Base-by-base conservation (phyloP, 768 basidiomycete genomes). In the Lyophyllum atratum region DNA sequence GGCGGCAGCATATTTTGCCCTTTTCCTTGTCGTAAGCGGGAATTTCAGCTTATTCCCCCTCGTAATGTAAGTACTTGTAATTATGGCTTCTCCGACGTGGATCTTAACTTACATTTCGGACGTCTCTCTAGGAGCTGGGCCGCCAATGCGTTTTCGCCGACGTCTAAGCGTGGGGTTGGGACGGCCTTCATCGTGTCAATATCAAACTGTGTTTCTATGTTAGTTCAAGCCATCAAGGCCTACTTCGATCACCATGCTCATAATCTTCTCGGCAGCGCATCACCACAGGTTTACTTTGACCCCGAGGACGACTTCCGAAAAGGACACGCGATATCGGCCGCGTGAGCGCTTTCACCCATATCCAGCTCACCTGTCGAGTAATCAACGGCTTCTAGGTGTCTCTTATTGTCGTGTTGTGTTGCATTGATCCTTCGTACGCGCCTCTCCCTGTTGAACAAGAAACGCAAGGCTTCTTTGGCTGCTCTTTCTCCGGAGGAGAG, bases 171-270 rank as follows among this genome's bases (percentile, higher is more conserved):
- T 24, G 83, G 83, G 34, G 83, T 83, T 51, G 83, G 83, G 5
- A 84, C 83, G 0, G 82, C 82, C 4, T 84, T 85, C 63, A 80
- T 84, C 42, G 82, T 84, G 25, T 84, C 83, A 1, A 78, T 85
- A 43, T 82, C 82, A n/a, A 85, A 84, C 62, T 80, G 78, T 59
- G 74, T 85, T 12, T 84, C 82, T 2, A 84, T 83, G 82, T 83
- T 29, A 8, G 19, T 43, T 54, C 21, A 24, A 12, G 12, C 40
- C 9, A 10, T 1, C 37, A 24, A 31, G 34, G 12, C 24, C 3
- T 49, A 58, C 29, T 39, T 19, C 3, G 7, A n/a, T n/a, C 42
- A 33, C 52, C 14, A 28, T 8, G 26, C 26, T 52, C 5, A 29
- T 22, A 5, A 29, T 45, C 19, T 31, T 47, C 19, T 24, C 43